Percentiles rank a stretch among this genome's conserved stretches.
Conservation (phyloP, 2,329 filamentous ascomycete species). For the Magnaporthiopsis rhizophila region DNA sequence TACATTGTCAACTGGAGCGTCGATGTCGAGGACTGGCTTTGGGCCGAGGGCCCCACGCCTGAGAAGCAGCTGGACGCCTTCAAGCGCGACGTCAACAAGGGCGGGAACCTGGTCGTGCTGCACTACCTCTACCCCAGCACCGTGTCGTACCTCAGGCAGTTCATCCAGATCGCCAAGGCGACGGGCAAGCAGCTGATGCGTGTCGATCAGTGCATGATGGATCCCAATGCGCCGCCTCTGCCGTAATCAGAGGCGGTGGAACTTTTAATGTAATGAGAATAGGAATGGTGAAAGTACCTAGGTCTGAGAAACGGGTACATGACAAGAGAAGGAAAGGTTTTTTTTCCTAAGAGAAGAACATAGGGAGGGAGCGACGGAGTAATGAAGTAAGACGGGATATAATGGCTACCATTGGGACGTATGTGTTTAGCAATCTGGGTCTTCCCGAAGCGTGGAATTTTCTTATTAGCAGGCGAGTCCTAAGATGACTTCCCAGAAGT, state of each 20-base stretch:
- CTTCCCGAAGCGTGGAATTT: no score
- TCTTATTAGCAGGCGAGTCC: no score
- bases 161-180: slow-evolving; percentile 56
- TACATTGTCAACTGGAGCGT: slow-evolving; percentile 62
- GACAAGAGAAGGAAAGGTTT: no score
- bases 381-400: not conserved
- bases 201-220: slow-evolving; percentile 28
- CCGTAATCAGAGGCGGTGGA: not conserved
- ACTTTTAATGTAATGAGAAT: not conserved
- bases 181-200: slow-evolving; percentile 46
- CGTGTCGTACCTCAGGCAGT: slow-evolving; percentile 54
- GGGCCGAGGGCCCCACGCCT: slow-evolving; percentile 52
- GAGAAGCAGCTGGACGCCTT: slow-evolving; percentile 62
- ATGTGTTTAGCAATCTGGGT: no score
- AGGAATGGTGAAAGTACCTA: not conserved
- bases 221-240: slow-evolving; percentile 25
- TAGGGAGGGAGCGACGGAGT: no score
- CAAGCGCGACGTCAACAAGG: slow-evolving; percentile 51
- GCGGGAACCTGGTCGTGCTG: slow-evolving; percentile 58
- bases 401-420: not conserved
- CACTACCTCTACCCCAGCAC: slow-evolving; percentile 61
- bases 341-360: no score
- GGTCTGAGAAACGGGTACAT: no score
- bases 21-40: slow-evolving; percentile 65
- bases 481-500: no score